Conservation (phyloP, 2,329 filamentous ascomycete genomes). For the Orbilia oligospora region DNA sequence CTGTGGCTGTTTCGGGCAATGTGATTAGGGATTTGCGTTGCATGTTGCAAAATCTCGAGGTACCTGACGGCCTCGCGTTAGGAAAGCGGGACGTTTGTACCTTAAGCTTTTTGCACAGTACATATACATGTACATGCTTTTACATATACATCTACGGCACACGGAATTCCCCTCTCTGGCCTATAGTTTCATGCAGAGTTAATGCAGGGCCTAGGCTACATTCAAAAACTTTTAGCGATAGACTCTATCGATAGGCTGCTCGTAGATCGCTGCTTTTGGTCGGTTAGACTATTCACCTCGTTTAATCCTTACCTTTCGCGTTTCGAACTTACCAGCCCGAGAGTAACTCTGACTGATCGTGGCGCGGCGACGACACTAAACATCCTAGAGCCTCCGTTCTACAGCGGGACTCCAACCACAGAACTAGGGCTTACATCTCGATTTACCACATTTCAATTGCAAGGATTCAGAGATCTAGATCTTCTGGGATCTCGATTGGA, state of each 20-base stretch:
- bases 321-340: neutral
- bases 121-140: slow-evolving; percentile 48
- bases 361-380: slow-evolving; percentile 28
- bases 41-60: slow-evolving; percentile 49
- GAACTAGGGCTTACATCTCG: slow-evolving; percentile 34
- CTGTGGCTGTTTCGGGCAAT: slow-evolving; percentile 42
- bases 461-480: slow-evolving; percentile 49
- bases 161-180: slow-evolving; percentile 38
- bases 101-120: slow-evolving; percentile 23
- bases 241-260: slow-evolving; percentile 38
- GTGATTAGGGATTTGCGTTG: slow-evolving; percentile 45
- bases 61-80: slow-evolving; percentile 24
- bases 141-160: slow-evolving; percentile 51
- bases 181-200: slow-evolving; percentile 23
- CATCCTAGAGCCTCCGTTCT: slow-evolving; percentile 13
- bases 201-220: slow-evolving; percentile 40
- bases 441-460: slow-evolving; percentile 27
- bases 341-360: slow-evolving; percentile 30
- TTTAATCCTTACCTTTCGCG: slow-evolving; percentile 37
- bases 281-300: slow-evolving; percentile 39
- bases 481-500: slow-evolving; percentile 35
- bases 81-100: slow-evolving; percentile 42
- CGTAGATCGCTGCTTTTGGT: slow-evolving; percentile 22
- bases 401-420: slow-evolving; percentile 18
- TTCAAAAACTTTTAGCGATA: slow-evolving; percentile 11